phyloP scores from a whole-genome alignment of 306 rosid genomes.

The Vachellia pachyceras region DNA sequence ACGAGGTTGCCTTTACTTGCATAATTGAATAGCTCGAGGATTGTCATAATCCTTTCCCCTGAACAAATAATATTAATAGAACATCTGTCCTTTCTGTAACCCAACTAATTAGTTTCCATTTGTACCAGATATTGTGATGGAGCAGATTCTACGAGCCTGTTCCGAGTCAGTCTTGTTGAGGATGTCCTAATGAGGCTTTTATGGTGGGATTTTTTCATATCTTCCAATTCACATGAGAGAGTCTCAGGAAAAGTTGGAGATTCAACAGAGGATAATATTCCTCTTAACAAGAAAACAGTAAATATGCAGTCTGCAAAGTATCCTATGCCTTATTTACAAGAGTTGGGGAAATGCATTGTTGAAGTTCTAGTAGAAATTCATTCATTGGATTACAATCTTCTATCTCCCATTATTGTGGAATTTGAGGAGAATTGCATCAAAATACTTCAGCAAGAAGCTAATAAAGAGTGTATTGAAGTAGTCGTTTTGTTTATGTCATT shows the following conservation, averaged over 20 bases:
- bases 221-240: constrained; percentile 50
- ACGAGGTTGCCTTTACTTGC: constrained; percentile 22
- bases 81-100: constrained; percentile 34
- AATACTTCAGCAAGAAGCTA: constrained; percentile 58
- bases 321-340: constrained; percentile 71
- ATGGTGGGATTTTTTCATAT: constrained; percentile 70
- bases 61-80: constrained; percentile 11
- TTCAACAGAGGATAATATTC: constrained; percentile 47
- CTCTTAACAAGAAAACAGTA: constrained; percentile 47
- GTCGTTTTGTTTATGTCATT: constrained; percentile 65
- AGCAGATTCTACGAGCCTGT: constrained; percentile 54
- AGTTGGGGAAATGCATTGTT: constrained; percentile 72
- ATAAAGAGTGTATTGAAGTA: constrained; percentile 55
- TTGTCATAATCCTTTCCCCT: constrained; percentile 8
- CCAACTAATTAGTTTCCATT: constrained; percentile 35
- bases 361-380: constrained; percentile 69
- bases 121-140: constrained; percentile 67
- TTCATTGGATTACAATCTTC: constrained; percentile 55
- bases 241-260: constrained; percentile 47
- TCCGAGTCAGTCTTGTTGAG: constrained; percentile 64
- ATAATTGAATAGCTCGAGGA: constrained; percentile 19
- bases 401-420: constrained; percentile 60
- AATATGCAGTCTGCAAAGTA: constrained; percentile 48
- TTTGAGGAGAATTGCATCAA: constrained; percentile 62
- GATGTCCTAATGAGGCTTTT: constrained; percentile 69